Evolutionary conservation across 371 early-diverging fungal genomes (phyloP), one percentile per base, ranked within the genome.

Genomic region (Mortierella polycephala): DNA sequence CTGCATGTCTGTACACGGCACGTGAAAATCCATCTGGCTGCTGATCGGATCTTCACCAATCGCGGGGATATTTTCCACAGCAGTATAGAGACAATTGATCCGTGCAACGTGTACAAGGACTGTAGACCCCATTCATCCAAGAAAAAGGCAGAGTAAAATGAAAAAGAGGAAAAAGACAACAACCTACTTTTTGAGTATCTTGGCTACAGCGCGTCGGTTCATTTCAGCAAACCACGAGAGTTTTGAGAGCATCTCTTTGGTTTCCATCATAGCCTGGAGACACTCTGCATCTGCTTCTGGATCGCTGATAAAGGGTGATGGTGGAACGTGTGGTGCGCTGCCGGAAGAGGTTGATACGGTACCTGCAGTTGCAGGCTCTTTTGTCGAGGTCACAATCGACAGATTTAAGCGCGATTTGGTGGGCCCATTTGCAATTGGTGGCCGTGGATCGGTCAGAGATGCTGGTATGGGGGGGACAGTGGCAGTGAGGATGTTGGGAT

Each of bases 111-210:
- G 20, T 18, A 21, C 54, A 21, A 20, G 20, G 20, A 11, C 6
- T 20, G n/a, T 53, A 6, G 21, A 8, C 8, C 11, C 23, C 54
- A 30, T 30, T 2, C 30, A 30, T 30, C 30, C 30, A 30, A 30
- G 30, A 30, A 30, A 30, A 23, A 63, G 49, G 45, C 4, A 13
- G n/a, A 30, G 46, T n/a, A 18, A 44, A 57, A 39, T 39, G 46
- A n/a, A 7, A 50, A 23, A 10, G 37, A 13, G 23, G 8, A 14
- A 39, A 53, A 40, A 57, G 23, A 12, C 42, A 52, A 30, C 45
- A 42, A 50, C 74, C 81, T 86, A 90, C 91, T 92, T 92, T 84
- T 92, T 92, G 46, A 91, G 82, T 62, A 91, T 92, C 81, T 92
- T 92, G 30, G 83, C 82, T 57, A 89, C 88, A 0, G 90, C 92